Base-by-base conservation (phyloP, 1,284 basidiomycete species). In the Agroathelia rolfsii region DNA sequence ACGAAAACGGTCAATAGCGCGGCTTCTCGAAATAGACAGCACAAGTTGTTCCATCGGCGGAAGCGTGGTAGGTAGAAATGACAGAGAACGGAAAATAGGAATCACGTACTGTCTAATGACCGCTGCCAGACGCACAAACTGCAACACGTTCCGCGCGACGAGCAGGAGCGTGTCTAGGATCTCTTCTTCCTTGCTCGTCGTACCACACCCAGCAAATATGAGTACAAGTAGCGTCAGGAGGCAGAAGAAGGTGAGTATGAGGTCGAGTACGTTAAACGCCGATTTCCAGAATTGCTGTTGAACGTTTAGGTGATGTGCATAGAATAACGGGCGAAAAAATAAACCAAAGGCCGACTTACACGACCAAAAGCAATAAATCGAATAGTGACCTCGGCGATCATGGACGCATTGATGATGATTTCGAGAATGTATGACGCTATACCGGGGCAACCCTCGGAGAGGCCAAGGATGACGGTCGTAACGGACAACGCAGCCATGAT, bases 221-320 rank as follows among this genome's bases (percentile, higher is more conserved):
- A 96, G 75, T 9, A 94, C 72, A 21, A 93, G 62, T 12, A 96
- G 61, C 1, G 92, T 96, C 41, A 94, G 54, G 6, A 75, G 76
- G 52, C 92, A 95, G 57, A 96, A 86, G 11, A 72, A 42, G 1
- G 90, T 93, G 28, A 95, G 67, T 29, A 83, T 68, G 10, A 94
- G 67, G 54, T 95, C 90, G 48, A 92, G 66, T 24, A 88, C 62
- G 54, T 95, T 95, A 59, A 87, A 89, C 10, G 80, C 75, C 11
- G 90, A 92, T 56, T 79, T 82, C 78, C 90, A 94, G 62, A 95
- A 95, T 87, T 92, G 86, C 92, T 95, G 48, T 9, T 19, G 21
- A 28, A 11, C 14, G 10, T 6, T 25, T 40, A 14, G 32, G 35
- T 29, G 26, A 16, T n/a, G 24, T 18, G 13, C 25, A 33, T 32